Conservation (phyloP, 1,139 yeast species). For the Pichia sp. region DNA sequence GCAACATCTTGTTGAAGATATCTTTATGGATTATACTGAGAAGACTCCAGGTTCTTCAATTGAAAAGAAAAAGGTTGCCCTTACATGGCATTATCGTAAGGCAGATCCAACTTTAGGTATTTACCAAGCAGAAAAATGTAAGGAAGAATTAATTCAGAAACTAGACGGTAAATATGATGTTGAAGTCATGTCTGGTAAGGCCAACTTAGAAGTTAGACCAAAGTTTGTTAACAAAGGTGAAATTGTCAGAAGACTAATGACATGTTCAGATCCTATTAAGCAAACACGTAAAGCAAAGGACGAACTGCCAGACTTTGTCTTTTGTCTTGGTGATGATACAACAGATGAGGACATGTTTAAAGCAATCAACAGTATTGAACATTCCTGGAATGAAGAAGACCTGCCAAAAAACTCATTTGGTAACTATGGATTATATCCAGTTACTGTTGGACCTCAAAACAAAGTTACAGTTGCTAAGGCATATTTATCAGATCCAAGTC, state of each 20-base stretch:
- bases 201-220: slow-evolving; percentile 94
- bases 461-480: slow-evolving; percentile 84
- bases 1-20: slow-evolving; percentile 74
- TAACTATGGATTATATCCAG: slow-evolving; percentile 69
- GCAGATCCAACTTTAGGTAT: slow-evolving; percentile 90
- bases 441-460: slow-evolving; percentile 92
- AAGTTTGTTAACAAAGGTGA: slow-evolving; percentile 93
- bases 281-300: slow-evolving; percentile 36
- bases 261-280: slow-evolving; percentile 41
- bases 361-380: slow-evolving; percentile 58
- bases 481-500: slow-evolving; percentile 79
- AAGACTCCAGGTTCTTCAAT: slow-evolving; percentile 86
- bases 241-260: slow-evolving; percentile 74
- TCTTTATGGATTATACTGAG: slow-evolving; percentile 69
- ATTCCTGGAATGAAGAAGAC: slow-evolving; percentile 34
- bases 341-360: slow-evolving; percentile 98
- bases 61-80: slow-evolving; percentile 86
- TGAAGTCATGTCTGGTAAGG: slow-evolving; percentile 97
- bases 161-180: slow-evolving; percentile 62
- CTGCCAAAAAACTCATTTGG: slow-evolving; percentile 41
- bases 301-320: slow-evolving; percentile 69
- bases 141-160: slow-evolving; percentile 53
- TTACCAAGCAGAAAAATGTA: slow-evolving; percentile 73
- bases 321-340: slow-evolving; percentile 91
- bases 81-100: slow-evolving; percentile 96